Evolutionary conservation across 148 eudicot species (phyloP).

Genomic region (Rhododendron simsii): DNA sequence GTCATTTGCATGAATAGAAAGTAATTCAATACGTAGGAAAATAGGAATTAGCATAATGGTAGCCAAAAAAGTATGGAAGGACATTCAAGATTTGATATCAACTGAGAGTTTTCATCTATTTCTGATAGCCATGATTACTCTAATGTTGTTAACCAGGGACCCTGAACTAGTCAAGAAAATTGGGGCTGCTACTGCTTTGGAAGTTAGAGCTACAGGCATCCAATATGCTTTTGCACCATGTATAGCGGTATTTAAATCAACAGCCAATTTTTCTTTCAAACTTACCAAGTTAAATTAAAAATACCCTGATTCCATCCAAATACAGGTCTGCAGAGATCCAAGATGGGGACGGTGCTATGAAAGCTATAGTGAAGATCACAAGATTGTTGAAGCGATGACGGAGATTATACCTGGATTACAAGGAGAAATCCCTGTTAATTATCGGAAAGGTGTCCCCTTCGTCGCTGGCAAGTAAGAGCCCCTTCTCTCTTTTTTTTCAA

Average conservation of each 20-base stretch:
- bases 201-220: conserved; percentile 90
- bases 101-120: background rate
- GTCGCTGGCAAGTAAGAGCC: conserved; percentile 60
- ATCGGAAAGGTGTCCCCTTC: conserved; percentile 58
- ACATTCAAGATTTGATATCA: background rate
- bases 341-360: conserved; percentile 93
- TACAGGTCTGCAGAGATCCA: conserved; percentile 85
- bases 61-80: background rate
- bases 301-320: background rate
- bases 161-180: conserved; percentile 64
- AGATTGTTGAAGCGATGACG: conserved; percentile 70
- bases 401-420: conserved; percentile 71
- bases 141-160: conserved; percentile 40
- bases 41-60: background rate
- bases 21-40: background rate
- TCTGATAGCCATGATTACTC: background rate
- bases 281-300: background rate
- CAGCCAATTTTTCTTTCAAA: background rate
- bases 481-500: background rate
- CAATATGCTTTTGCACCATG: conserved; percentile 88
- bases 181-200: conserved; percentile 85
- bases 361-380: conserved; percentile 80
- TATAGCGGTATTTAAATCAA: conserved; percentile 50
- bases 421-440: conserved; percentile 57
- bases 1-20: background rate